phyloP scores from a whole-genome alignment of 352 stramenopile genomes.

The Phytophthora ramorum region DNA sequence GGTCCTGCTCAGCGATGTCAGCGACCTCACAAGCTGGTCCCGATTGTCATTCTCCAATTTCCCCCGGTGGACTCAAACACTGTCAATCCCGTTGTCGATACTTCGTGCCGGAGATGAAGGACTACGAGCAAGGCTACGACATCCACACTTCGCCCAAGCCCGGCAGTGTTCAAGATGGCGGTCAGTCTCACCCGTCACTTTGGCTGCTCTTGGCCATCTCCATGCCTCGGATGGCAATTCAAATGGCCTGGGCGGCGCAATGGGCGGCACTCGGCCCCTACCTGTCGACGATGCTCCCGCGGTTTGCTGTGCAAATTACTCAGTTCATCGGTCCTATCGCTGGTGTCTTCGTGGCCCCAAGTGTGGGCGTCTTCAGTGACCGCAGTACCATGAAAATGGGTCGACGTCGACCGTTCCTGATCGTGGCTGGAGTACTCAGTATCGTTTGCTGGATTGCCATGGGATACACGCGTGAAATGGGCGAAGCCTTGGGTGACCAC shows the following conservation, averaged over 20 bases:
- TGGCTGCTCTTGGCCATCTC: slow-evolving; percentile 51
- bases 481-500: slow-evolving; percentile 49
- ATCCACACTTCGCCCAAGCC: slow-evolving; percentile 30
- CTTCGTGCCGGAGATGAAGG: slow-evolving; percentile 20
- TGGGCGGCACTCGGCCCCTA: slow-evolving; percentile 63
- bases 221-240: slow-evolving; percentile 59
- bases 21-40: neutral
- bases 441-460: slow-evolving; percentile 61
- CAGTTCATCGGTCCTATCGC: slow-evolving; percentile 60
- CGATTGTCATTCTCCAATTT: slow-evolving; percentile 20
- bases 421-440: slow-evolving; percentile 42
- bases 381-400: slow-evolving; percentile 41
- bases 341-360: slow-evolving; percentile 58
- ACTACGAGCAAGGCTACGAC: slow-evolving; percentile 32
- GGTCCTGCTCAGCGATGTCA: too few species aligned
- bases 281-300: slow-evolving; percentile 50
- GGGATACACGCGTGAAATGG: slow-evolving; percentile 61
- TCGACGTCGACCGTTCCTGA: slow-evolving; percentile 49
- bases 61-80: neutral
- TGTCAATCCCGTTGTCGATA: neutral
- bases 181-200: slow-evolving; percentile 36
- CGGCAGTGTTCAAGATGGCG: slow-evolving; percentile 6
- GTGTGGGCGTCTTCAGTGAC: slow-evolving; percentile 59
- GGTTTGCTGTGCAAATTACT: slow-evolving; percentile 52
- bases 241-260: slow-evolving; percentile 65